Evolutionary conservation across 495 filamentous ascomycete genomes (phyloP), one percentile per base, ranked within the genome.

Genomic region (Aspergillus taichungensis): DNA sequence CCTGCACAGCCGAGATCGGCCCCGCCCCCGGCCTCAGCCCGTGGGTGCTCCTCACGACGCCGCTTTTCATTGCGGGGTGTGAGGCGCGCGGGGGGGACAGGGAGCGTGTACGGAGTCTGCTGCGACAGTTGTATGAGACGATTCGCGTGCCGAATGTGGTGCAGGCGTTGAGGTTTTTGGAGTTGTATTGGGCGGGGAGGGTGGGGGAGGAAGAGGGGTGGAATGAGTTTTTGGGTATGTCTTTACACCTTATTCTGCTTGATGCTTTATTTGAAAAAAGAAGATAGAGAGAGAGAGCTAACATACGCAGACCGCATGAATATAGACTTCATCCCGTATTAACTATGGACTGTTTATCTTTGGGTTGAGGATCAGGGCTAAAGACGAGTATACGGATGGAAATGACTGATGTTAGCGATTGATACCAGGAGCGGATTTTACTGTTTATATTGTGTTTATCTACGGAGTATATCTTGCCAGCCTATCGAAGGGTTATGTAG

Each of bases 281-380:
- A n/a, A n/a, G n/a, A n/a, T n/a, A n/a, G 30, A 6, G 28, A 42
- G 33, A 12, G 7, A 5, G 34, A n/a, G 39, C 58, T 63, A 40
- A 64, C 40, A 6, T 13, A 3, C n/a, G 3, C 36, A 72, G 69
- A 69, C 53, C 67, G 69, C 13, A 71, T 72, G 69, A 59, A 54
- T 13, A 62, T 69, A 41, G 69, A 72, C 45, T 72, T 72, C 40
- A 72, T 72, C 42, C 69, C 69, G 6, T 72, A 72, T 51, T 72
- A 52, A 42, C 38, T 5, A 24, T 7, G 32, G 29, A 34, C 30
- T 45, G 13, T 30, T 41, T 40, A 47, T 53, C 52, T 52, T 46
- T 49, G n/a, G n/a, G n/a, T n/a, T n/a, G n/a, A n/a, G n/a, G n/a
- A n/a, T n/a, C n/a, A n/a, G n/a, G n/a, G n/a, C n/a, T n/a, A n/a